These are phyloP conservation scores for Oenanthe sinensis DNA, from an alignment of 129 eudicot genomes.

Conservation along the genomic window DNA sequence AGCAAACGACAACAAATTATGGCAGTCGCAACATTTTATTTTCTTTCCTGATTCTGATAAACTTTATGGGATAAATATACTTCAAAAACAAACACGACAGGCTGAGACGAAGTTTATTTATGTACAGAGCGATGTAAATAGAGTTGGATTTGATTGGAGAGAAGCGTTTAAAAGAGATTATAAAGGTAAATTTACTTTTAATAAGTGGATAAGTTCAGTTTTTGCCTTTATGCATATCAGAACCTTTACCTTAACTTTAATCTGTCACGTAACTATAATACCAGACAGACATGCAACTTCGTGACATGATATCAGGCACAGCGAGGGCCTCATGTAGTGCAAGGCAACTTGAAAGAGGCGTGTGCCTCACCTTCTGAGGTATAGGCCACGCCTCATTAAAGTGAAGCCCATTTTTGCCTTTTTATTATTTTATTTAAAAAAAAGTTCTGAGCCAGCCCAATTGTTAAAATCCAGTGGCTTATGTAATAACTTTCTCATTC, in stretches of 20 bases:
- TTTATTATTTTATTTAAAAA: too few species aligned
- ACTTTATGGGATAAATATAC: conserved; percentile 4
- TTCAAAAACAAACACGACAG: conserved; percentile 6
- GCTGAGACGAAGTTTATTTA: conserved; percentile 5
- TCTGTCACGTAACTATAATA: neutral
- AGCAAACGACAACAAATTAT: conserved; percentile 44
- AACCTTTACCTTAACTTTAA: neutral
- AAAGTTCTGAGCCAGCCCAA: neutral
- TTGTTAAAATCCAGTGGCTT: neutral
- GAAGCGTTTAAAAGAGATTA: conserved; percentile 37
- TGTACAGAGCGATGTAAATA: conserved; percentile 9
- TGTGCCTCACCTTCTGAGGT: neutral
- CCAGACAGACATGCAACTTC: neutral
- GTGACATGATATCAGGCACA: neutral
- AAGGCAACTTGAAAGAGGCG: neutral
- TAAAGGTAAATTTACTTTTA: conserved; percentile 31
- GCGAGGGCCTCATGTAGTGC: neutral
- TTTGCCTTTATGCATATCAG: neutral
- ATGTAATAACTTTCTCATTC: neutral
- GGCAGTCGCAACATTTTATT: conserved; percentile 36
- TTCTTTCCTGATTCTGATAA: conserved; percentile 27
- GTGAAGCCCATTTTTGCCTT: neutral
- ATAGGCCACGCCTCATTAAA: neutral
- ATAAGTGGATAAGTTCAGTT: neutral
- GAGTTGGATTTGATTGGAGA: conserved; percentile 38